Evolutionary conservation across 2,329 filamentous ascomycete species (phyloP), one percentile per base, ranked within the genome.

Genomic region (Cercospora sojina): DNA sequence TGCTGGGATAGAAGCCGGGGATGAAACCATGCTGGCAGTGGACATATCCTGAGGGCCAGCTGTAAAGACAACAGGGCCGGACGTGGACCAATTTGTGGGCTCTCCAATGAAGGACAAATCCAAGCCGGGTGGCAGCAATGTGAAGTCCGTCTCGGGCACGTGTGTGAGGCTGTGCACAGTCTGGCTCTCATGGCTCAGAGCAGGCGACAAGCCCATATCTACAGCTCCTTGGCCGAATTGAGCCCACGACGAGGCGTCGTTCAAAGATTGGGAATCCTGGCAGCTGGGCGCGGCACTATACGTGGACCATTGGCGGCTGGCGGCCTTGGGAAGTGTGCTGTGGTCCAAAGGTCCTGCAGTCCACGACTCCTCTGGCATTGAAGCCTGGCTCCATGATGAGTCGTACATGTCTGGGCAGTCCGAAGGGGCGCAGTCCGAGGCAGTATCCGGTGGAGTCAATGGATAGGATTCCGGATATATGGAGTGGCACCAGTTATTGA

Each of bases 141-240:
- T 61, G 38, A 72, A 41, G 43, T 75, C 74, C 64, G 71, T 67
- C 64, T 76, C 75, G 29, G 75, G 71, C 38, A 74, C 65, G 31
- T 72, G 70, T 55, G 70, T 67, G 10, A 76, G 71, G 67, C 70
- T 73, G 64, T 73, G 75, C 70, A 73, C 70, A 68, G 69, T 76
- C 70, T 75, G 74, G 75, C 75, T 77, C 69, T 74, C 72, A 69
- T 76, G 69, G 71, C 75, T 77, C 73, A 76, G 72, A 68, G 72
- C 74, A 66, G 75, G 75, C 71, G 75, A 77, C 74, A 75, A 70
- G 62, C 73, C 74, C 68, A 67, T 61, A 55, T 74, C 74, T 77
- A 77, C 75, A 74, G 74, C 63, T 69, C 71, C 73, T 32, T 71
- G 69, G 63, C 71, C 66, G 55, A 67, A 58, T 43, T 64, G 69